Percentiles rank a stretch among this genome's conserved stretches.
These are phyloP conservation scores for Dicorynia guianensis DNA, from an alignment of 306 rosid genomes.

Conservation along the genomic window DNA sequence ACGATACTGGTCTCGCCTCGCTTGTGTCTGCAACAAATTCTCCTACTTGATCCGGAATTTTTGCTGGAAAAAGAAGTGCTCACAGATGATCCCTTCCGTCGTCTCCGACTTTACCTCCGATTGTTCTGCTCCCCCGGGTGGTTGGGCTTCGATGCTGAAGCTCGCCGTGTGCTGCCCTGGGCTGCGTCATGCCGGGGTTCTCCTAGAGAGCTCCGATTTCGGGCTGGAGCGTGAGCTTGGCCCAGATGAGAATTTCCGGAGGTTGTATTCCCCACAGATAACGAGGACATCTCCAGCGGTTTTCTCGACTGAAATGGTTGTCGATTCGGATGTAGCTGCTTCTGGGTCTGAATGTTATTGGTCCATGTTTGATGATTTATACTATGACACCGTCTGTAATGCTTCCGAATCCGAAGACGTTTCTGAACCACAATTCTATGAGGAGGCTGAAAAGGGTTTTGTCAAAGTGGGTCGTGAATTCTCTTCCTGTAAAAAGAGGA, in stretches of 20 bases:
- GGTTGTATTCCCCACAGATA: constrained; percentile 9
- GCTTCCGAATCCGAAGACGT: constrained; percentile 47
- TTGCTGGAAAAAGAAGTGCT: constrained; percentile 72
- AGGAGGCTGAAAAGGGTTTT: constrained; percentile 43
- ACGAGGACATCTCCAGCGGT: background rate
- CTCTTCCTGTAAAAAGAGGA: constrained; percentile 53
- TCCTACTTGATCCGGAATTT: constrained; percentile 58
- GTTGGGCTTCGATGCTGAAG: constrained; percentile 72
- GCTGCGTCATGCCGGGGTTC: constrained; percentile 77
- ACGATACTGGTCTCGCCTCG: constrained; percentile 81
- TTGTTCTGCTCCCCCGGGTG: constrained; percentile 47
- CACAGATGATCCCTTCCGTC: constrained; percentile 58
- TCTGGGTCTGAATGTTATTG: constrained; percentile 58
- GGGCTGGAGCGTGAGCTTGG: constrained; percentile 83
- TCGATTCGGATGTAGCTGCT: constrained; percentile 13
- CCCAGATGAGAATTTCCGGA: constrained; percentile 49
- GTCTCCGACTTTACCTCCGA: constrained; percentile 58
- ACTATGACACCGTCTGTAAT: constrained; percentile 66
- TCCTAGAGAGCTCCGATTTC: constrained; percentile 74
- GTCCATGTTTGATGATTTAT: constrained; percentile 90
- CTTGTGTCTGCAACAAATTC: constrained; percentile 80
- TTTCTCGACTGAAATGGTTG: constrained; percentile 18
- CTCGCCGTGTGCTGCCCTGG: constrained; percentile 94
- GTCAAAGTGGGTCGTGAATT: constrained; percentile 27
- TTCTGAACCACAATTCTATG: background rate